Conservation (phyloP, 202 grass and related monocot species). For the Cymbopogon flexuosus region DNA sequence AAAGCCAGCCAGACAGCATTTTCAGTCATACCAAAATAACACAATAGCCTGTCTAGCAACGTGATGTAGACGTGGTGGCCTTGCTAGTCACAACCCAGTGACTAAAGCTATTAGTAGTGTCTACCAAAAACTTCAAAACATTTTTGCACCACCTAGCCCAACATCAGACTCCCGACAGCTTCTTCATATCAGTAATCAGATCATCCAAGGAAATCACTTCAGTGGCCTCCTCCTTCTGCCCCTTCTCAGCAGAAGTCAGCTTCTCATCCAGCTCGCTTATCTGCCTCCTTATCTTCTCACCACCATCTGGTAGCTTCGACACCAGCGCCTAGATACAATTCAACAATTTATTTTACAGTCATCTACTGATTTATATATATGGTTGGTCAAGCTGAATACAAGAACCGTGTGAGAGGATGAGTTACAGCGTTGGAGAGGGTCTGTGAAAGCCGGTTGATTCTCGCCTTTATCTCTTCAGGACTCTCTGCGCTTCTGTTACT, state of each 20-base stretch:
- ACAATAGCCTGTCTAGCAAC: background rate
- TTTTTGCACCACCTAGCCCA: background rate
- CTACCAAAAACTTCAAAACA: background rate
- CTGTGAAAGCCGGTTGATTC: conserved; percentile 62
- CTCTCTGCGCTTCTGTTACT: conserved; percentile 45
- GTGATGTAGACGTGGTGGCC: background rate
- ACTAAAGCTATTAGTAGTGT: background rate
- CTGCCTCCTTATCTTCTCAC: conserved; percentile 69
- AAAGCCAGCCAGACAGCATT: background rate
- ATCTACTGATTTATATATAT: background rate
- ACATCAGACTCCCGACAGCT: background rate
- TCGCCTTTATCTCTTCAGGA: conserved; percentile 63
- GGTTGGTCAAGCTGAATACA: background rate
- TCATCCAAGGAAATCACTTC: conserved; percentile 66
- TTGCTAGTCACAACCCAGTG: conserved; percentile 17
- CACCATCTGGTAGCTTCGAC: conserved; percentile 59
- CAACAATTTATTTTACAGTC: background rate
- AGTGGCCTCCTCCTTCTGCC: background rate
- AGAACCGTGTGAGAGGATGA: background rate
- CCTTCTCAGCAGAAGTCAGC: conserved; percentile 31
- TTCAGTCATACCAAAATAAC: background rate
- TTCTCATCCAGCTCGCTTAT: conserved; percentile 58
- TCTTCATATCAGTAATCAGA: conserved; percentile 28
- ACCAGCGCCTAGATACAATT: conserved; percentile 48
- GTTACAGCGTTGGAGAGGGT: conserved; percentile 57